Conservation (phyloP, 305 asterid genomes). For the Solanum hybrid region DNA sequence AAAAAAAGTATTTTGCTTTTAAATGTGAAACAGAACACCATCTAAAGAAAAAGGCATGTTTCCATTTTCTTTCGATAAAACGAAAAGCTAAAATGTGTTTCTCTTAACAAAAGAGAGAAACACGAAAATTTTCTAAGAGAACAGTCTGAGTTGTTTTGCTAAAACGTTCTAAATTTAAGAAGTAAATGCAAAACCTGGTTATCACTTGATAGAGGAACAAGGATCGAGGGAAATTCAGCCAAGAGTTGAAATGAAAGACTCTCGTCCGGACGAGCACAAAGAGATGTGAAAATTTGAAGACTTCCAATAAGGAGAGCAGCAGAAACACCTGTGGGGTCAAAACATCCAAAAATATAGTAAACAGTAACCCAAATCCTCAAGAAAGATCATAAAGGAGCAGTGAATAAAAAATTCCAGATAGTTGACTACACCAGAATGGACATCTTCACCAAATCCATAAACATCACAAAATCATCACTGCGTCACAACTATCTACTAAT, state of each 20-base stretch:
- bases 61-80: background rate
- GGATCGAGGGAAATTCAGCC: constrained; percentile 54
- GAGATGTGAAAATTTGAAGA: constrained; percentile 44
- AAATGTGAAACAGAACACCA: background rate
- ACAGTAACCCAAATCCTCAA: background rate
- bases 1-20: background rate
- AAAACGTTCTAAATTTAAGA: background rate
- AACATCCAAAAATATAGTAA: constrained; percentile 4
- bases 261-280: constrained; percentile 52
- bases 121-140: background rate
- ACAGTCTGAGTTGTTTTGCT: background rate
- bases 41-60: background rate
- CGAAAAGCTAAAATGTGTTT: background rate
- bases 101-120: background rate
- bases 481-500: background rate
- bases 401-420: background rate
- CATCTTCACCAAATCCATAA: background rate
- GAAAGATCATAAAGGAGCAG: background rate
- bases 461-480: background rate
- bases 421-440: background rate
- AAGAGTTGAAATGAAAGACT: constrained; percentile 39
- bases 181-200: constrained; percentile 43
- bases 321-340: constrained; percentile 40
- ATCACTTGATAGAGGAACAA: constrained; percentile 72
- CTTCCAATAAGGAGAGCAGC: constrained; percentile 53